Evolutionary conservation across 2,329 filamentous ascomycete genomes (phyloP), one percentile per base, ranked within the genome.

Genomic region (Beauveria pseudobassiana): DNA sequence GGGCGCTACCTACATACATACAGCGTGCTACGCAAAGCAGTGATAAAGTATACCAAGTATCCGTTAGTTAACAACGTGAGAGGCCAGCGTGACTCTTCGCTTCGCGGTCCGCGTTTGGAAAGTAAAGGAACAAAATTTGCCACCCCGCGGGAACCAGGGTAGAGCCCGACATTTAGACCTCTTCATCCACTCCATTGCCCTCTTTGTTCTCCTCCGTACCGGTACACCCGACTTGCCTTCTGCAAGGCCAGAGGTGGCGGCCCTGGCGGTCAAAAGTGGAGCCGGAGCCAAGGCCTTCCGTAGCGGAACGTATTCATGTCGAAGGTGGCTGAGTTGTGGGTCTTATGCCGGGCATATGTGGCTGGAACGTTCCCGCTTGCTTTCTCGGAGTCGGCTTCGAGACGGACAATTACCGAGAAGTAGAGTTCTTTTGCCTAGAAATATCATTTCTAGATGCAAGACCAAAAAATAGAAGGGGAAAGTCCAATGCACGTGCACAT

Each of bases 201-300:
- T 34, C 16, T 57, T 40, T 38, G 1, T 38, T 34, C 20, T 22
- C 34, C 34, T 38, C 34, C 34, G 34, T 38, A 16, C 34, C 34
- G 34, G 14, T 38, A 38, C 34, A 6, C 34, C 12, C 34, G 34
- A 38, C 34, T 38, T 10, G 10, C 5, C 50, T 16, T 16, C 18
- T 22, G 34, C 42, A 16, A 46, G 18, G 53, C 28, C 24, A 46
- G 16, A 45, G 38, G n/a, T 40, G 46, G 49, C 16, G 56, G 49
- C 51, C 20, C 18, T 20, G 40, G 50, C 52, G 59, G 59, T 34
- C 59, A 50, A 61, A 38, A 61, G 59, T 56, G 59, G 59, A 52
- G 52, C 52, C 52, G 59, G 28, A 49, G 43, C 24, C 50, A 61
- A 20, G 18, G 43, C 50, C 16, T 42, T 61, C 42, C 28, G 50